Evolutionary conservation across 805 yeast genomes (phyloP).

Genomic region (Hanseniaspora meyeri): DNA sequence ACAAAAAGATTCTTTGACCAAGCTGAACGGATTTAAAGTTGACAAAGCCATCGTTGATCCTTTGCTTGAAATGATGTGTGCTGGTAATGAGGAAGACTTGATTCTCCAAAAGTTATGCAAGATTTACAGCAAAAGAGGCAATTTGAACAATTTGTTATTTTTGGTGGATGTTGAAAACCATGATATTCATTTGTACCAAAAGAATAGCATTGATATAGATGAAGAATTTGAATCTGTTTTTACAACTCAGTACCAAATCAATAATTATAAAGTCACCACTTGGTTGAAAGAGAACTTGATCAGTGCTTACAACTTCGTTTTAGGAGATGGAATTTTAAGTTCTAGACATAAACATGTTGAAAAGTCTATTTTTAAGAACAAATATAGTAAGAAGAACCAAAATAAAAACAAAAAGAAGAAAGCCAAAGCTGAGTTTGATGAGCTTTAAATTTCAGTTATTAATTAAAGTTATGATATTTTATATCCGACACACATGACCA

Average conservation of each 20-base stretch:
- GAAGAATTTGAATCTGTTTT: not conserved
- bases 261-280: not conserved
- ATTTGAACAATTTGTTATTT: not conserved
- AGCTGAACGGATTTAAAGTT: not conserved
- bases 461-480: not conserved
- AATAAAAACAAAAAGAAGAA: not conserved
- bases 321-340: slow-evolving; percentile 2
- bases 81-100: not conserved
- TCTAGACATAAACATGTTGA: not conserved
- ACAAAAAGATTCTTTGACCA: not conserved
- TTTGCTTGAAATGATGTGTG: not conserved
- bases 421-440: not conserved
- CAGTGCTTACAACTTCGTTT: not conserved
- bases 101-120: not conserved
- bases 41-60: not conserved
- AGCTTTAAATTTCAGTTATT: not conserved
- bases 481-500: not conserved
- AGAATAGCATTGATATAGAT: not conserved
- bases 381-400: not conserved
- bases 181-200: not conserved
- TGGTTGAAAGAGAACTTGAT: not conserved
- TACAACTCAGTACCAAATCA: not conserved
- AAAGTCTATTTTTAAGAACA: slow-evolving; percentile 1
- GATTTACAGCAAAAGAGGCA: not conserved
- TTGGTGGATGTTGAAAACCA: not conserved